Evolutionary conservation across 345 rosid species (phyloP).

Genomic region (Aegle marmelos): DNA sequence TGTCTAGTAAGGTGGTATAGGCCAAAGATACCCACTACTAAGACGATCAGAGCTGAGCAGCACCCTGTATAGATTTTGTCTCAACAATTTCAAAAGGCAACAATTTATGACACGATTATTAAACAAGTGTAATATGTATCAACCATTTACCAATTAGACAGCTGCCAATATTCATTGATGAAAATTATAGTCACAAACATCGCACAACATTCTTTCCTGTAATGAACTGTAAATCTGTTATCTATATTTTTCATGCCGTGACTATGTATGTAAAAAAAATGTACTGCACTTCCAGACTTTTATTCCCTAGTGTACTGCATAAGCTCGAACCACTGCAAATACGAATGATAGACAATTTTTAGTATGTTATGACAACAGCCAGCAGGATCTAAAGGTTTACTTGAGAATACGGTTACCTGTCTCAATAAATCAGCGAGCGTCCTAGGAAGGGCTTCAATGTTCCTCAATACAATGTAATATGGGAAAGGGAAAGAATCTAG

Average conservation of each 20-base stretch:
- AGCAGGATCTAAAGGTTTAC: too few species aligned
- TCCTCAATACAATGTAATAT: constrained; percentile 70
- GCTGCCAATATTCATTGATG: not conserved
- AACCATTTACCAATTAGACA: too few species aligned
- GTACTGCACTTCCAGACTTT: not conserved
- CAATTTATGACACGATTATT: too few species aligned
- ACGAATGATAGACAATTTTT: not conserved
- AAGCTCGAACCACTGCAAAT: constrained; percentile 89
- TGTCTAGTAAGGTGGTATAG: too few species aligned
- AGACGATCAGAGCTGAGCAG: too few species aligned
- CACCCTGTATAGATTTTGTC: too few species aligned
- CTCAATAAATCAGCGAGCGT: constrained; percentile 81
- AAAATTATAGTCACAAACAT: not conserved
- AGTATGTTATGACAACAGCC: not conserved
- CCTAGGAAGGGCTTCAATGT: constrained; percentile 79
- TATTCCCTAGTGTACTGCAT: constrained; percentile 71
- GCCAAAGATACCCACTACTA: too few species aligned
- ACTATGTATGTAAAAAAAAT: not conserved
- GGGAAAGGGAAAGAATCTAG: constrained; percentile 96
- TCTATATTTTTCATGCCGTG: not conserved
- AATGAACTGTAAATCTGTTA: not conserved
- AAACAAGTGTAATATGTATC: too few species aligned
- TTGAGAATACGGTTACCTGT: constrained; percentile 52
- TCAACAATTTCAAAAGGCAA: too few species aligned
- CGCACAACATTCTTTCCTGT: not conserved